Evolutionary conservation across 805 yeast genomes (phyloP).

Genomic region (Zygosaccharomyces pseudorouxii): DNA sequence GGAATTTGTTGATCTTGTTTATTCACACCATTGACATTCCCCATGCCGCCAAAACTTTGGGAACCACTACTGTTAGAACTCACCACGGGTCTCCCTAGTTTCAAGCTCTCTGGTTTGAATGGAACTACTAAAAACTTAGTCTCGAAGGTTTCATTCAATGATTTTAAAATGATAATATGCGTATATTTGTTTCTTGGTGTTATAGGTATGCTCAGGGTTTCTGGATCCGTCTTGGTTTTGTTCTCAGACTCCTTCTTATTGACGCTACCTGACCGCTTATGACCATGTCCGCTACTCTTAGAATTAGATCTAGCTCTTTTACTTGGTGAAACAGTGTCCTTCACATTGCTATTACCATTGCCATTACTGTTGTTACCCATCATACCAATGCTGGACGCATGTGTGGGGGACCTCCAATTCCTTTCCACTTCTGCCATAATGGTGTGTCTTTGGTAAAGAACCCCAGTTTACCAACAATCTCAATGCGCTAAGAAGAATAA

Average conservation of each 20-base stretch:
- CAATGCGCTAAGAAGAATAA: neutral
- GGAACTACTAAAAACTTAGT: constrained; percentile 78
- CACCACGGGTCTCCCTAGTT: constrained; percentile 83
- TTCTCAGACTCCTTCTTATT: constrained; percentile 2
- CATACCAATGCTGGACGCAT: constrained; percentile 9
- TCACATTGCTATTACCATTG: neutral
- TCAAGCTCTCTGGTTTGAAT: constrained; percentile 71
- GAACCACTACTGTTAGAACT: constrained; percentile 12
- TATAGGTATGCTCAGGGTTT: constrained; percentile 7
- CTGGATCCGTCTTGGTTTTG: constrained; percentile 6
- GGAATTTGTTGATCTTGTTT: constrained; percentile 35
- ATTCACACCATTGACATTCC: constrained; percentile 12
- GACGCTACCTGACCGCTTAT: constrained; percentile 6
- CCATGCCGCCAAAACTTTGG: constrained; percentile 9
- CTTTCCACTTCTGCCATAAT: constrained; percentile 17
- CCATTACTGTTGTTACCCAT: neutral
- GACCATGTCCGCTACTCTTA: constrained; percentile 24
- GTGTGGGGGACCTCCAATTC: constrained; percentile 17
- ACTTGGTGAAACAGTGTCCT: constrained; percentile 6
- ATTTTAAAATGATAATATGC: constrained; percentile 64
- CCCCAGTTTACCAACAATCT: neutral
- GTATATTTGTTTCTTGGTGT: constrained; percentile 34
- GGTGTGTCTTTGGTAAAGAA: neutral
- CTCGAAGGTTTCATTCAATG: constrained; percentile 79
- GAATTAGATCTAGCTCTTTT: constrained; percentile 31